phyloP scores from a whole-genome alignment of 257 asterid genomes.

The Solanum rostratum region DNA sequence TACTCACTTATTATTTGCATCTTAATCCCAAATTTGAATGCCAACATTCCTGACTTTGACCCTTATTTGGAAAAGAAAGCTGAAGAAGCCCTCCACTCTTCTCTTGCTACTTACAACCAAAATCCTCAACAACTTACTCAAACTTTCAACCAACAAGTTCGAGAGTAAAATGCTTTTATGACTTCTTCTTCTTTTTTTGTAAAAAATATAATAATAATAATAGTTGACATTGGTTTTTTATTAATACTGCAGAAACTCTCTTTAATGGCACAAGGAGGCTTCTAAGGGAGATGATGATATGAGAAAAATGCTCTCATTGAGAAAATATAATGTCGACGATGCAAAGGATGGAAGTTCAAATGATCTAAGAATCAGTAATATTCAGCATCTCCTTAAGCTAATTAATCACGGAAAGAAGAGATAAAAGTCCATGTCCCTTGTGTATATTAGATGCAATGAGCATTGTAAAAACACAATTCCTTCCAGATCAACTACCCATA shows the following conservation, averaged over 20 bases:
- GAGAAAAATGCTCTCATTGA: background rate
- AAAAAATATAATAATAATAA: background rate
- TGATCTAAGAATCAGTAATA: background rate
- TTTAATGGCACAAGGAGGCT: slow-evolving; percentile 16
- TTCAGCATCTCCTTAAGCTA: background rate
- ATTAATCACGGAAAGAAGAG: background rate
- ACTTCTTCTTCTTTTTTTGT: background rate
- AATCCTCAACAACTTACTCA: slow-evolving; percentile 42
- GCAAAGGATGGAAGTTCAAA: background rate
- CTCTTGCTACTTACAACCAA: slow-evolving; percentile 34
- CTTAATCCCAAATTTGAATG: slow-evolving; percentile 20
- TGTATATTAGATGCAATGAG: background rate
- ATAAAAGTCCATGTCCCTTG: background rate
- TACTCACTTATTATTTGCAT: background rate
- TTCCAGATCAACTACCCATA: background rate
- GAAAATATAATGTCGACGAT: background rate
- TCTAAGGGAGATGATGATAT: background rate
- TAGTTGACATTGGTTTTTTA: background rate
- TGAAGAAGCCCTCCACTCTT: slow-evolving; percentile 29
- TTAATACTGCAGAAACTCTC: background rate
- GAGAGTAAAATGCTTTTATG: slow-evolving; percentile 29
- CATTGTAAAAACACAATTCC: background rate
- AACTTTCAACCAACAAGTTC: slow-evolving; percentile 44
- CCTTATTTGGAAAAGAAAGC: slow-evolving; percentile 33
- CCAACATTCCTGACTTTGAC: slow-evolving; percentile 32